A percentile compares a stretch with the other conserved stretches of the same genome.
Conservation (phyloP, 352 stramenopile genomes). For the Globisporangium abappressorium region DNA sequence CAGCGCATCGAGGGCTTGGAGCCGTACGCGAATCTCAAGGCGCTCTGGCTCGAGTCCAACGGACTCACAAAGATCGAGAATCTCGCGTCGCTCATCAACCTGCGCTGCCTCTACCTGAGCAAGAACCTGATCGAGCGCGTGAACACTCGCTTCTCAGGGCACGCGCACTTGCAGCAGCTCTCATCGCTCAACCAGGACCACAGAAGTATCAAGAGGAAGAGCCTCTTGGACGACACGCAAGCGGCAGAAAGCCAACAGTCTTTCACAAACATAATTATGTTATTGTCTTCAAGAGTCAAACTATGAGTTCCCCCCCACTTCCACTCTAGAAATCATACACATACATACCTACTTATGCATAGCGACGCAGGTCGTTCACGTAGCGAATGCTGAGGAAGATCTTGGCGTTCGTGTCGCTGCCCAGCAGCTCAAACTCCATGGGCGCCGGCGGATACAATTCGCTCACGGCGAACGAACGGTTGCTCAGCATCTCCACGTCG, state of each 20-base stretch:
- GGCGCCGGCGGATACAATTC: conserved; percentile 49
- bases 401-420: conserved; percentile 44
- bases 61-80: conserved; percentile 87
- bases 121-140: conserved; percentile 91
- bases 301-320: not conserved
- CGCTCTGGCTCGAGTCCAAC: conserved; percentile 96
- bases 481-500: conserved; percentile 60
- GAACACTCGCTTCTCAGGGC: conserved; percentile 66
- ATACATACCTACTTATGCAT: conserved; percentile 32
- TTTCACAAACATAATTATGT: not conserved
- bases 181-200: conserved; percentile 12
- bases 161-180: conserved; percentile 68
- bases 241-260: not conserved
- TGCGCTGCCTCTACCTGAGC: conserved; percentile 92
- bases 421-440: conserved; percentile 45
- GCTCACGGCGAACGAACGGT: conserved; percentile 48
- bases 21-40: conserved; percentile 91
- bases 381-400: conserved; percentile 83
- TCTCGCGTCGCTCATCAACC: conserved; percentile 58
- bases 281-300: not conserved
- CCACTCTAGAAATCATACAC: not conserved
- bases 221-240: not conserved
- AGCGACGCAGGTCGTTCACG: conserved; percentile 85
- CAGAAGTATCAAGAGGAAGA: not conserved
- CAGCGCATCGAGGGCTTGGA: conserved; percentile 93